Evolutionary conservation across 305 asterid genomes (phyloP), one percentile per base, ranked within the genome.

Genomic region (Petunia hybrid): DNA sequence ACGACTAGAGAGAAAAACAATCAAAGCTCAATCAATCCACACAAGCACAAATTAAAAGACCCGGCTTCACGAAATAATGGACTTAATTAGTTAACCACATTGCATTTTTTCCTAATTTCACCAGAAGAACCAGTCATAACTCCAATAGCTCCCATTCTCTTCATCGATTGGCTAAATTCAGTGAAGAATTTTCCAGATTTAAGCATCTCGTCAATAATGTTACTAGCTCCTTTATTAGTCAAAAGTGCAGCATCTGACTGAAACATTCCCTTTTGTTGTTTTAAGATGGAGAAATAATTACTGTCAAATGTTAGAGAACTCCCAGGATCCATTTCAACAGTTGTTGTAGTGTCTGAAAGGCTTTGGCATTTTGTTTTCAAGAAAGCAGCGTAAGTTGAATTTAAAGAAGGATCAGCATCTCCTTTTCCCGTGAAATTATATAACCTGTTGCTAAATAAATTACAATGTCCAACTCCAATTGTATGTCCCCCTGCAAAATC

Each of bases 361-460:
- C 8, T 62, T 4, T 35, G 76, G 64, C 86, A 83, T 60, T 74
- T 75, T 14, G 83, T 8, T 59, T 67, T 65, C 5, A 80, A 35
- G 3, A 41, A 4, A 35, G 83, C 62, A 13, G 73, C 83, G 35
- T 89, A 86, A 1, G 76, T 40, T 3, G 85, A n/a, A 77, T 86
- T 61, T 59, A 89, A 40, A 3, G 85, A 81, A 8, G 92, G 92
- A 71, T 90, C 93, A 1, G 86, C 73, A 35, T 81, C 90, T 41
- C 89, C 90, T 4, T 74, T 83, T 10, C 93, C 92, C 8, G 90
- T 86, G 69, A 88, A 91, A 41, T 90, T 90, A 87, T 87, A 91
- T 14, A 91, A 80, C 8, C 92, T 88, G 70, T 55, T 86, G 40
- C 85, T 38, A 42, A 91, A 84, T 3, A 89, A 80, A 3, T 87